Base-by-base conservation (phyloP, 306 rosid genomes). In the Quercus bicolor region DNA sequence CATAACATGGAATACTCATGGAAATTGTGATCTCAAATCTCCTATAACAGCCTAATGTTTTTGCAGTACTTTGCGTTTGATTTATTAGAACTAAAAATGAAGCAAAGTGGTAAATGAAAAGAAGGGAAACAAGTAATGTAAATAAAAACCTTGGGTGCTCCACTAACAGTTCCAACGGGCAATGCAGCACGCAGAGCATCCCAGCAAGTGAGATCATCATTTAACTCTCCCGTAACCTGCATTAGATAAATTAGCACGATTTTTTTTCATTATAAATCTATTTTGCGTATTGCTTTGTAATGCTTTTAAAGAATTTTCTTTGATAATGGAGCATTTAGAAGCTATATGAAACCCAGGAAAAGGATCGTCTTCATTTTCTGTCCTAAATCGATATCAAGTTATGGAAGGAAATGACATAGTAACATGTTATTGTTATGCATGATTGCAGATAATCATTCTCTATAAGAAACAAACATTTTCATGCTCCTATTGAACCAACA, bases 141-240 rank as follows among this genome's bases (percentile, higher is more conserved):
- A 56, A 24, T 75, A 53, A 23, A 24, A 21, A 93, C 98, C 98
- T 94, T 94, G 3, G 97, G 98, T 28, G 97, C 98, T 70, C 98
- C 96, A 24, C 91, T 90, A 57, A 94, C 97, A 9, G 94, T 94
- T 82, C 97, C 98, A 12, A 90, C 96, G 0, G 97, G 97, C 88
- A 94, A 82, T 72, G 97, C 95, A 33, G 93, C 89, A 19, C 91
- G 89, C 33, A 91, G 84, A 64, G 82, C 92, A 65, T 93, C 98
- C 98, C 98, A 94, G 80, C 91, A 56, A 29, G 87, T 85, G 76
- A 88, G 82, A 76, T 84, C 71, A 18, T 89, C 97, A 23, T 40
- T 87, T 77, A 93, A 79, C 88, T 90, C 95, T 73, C 97, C 97
- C 0, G 90, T 86, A 21, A 93, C 92, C 97, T 93, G 78, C 74